Evolutionary conservation across 2,329 filamentous ascomycete species (phyloP).

Genomic region (Trichoderma sp.): DNA sequence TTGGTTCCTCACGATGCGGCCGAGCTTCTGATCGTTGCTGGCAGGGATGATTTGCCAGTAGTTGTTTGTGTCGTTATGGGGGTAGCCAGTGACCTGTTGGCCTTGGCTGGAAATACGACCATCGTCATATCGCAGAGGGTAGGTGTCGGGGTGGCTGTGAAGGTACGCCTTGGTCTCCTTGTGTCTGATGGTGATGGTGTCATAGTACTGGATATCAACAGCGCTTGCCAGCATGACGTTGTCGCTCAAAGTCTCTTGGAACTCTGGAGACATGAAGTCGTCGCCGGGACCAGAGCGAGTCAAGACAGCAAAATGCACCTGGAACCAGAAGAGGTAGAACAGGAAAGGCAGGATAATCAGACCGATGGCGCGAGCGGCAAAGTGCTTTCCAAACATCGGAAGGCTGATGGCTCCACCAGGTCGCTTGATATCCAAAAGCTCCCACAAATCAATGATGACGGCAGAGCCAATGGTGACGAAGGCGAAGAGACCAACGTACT

Average conservation of each 20-base stretch:
- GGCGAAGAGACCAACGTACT: slow-evolving; percentile 95
- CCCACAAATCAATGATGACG: slow-evolving; percentile 93
- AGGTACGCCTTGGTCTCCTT: slow-evolving; percentile 98
- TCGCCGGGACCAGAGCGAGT: slow-evolving; percentile 88
- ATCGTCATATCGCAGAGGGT: slow-evolving; percentile 95
- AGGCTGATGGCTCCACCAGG: slow-evolving; percentile 78
- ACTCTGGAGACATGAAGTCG: slow-evolving; percentile 98
- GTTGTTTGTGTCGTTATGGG: slow-evolving; percentile 98
- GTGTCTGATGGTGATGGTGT: slow-evolving; percentile 83
- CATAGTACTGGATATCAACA: slow-evolving; percentile 85
- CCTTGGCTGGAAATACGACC: slow-evolving; percentile 96
- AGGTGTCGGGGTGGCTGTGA: slow-evolving; percentile 86
- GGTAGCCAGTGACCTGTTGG: slow-evolving; percentile 97
- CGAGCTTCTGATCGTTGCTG: slow-evolving; percentile 57
- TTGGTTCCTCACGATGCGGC: slow-evolving; percentile 73
- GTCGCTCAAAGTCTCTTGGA: slow-evolving; percentile 95
- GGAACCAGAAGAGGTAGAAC: slow-evolving; percentile 99
- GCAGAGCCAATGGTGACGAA: slow-evolving; percentile 97
- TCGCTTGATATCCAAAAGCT: slow-evolving; percentile 85
- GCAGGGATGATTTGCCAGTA: slow-evolving; percentile 89
- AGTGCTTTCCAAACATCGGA: slow-evolving; percentile 82
- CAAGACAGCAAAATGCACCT: slow-evolving; percentile 94
- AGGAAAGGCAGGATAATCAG: slow-evolving; percentile 91
- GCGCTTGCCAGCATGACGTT: slow-evolving; percentile 90
- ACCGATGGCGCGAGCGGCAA: slow-evolving; percentile 80